Base-by-base conservation (phyloP, 805 yeast genomes). In the Pichia kluyveri region DNA sequence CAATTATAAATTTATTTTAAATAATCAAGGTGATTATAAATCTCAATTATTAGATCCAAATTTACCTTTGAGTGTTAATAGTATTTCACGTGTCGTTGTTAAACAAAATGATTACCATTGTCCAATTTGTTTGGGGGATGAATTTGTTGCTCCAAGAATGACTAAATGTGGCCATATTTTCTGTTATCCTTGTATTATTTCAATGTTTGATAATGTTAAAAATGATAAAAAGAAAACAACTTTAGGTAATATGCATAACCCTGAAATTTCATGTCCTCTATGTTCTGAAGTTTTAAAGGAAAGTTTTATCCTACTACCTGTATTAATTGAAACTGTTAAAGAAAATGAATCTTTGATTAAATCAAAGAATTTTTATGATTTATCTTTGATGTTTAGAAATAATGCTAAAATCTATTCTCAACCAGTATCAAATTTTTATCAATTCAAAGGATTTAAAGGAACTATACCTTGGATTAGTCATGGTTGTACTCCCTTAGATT, bases 131-230 rank as follows among this genome's bases (percentile, higher is more conserved):
- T 69, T 93, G 14, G 75, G 82, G 32, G 95, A 87, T 44, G 82
- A 80, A 14, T 86, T 93, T 14, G 77, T 85, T 17, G 96, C 97
- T 0, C 97, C 99, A 2, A 71, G 98, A 47, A 95, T 93, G 98
- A 81, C 88, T 30, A 75, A 81, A 12, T 93, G 99, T 68, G 99
- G 99, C 6, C 99, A 93, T 61, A 75, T 89, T 15, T 79, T 93
- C 59, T 93, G 99, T 60, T 72, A 79, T 47, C 79, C 89, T 14
- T 93, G 99, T 63, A 65, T 91, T 31, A 63, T 89, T 47, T 77
- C 89, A 41, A 77, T 86, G 57, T 68, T 87, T 41, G 84, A 77
- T 37, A 79, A 82, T 18, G 49, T 54, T 26, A 47, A 41, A 41
- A 43, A 49, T 40, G 53, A 52, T 36, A 59, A 66, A 8, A 62